Percentiles rank a stretch among this genome's conserved stretches.
Evolutionary conservation across 2,329 filamentous ascomycete species (phyloP).

Genomic region (Raffaelea arxii): DNA sequence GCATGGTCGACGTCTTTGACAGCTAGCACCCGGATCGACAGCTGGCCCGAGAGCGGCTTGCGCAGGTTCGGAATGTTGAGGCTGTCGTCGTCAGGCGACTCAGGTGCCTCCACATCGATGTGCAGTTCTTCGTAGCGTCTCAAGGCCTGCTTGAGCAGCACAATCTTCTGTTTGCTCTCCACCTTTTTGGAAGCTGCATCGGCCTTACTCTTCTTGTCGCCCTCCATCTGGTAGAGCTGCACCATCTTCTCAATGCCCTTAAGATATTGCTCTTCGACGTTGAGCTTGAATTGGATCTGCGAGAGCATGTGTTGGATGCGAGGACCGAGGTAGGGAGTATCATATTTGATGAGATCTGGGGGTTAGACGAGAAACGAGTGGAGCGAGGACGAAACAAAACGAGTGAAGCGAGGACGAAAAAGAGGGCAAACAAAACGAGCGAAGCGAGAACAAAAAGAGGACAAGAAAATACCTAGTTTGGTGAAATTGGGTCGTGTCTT

Average conservation of each 20-base stretch:
- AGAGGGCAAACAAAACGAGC: neutral
- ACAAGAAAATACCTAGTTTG: constrained; percentile 66
- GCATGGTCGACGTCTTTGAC: constrained; percentile 95
- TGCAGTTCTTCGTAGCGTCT: constrained; percentile 97
- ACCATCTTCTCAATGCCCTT: constrained; percentile 99
- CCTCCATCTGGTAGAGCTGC: constrained; percentile 92
- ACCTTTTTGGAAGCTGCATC: constrained; percentile 84
- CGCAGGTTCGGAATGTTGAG: constrained; percentile 90
- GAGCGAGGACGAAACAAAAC: neutral
- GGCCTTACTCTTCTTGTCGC: constrained; percentile 87
- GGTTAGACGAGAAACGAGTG: no score
- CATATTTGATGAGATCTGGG: constrained; percentile 96
- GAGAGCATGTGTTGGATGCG: constrained; percentile 99
- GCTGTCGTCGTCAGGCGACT: constrained; percentile 84
- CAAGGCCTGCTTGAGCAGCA: constrained; percentile 87
- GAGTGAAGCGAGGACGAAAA: neutral
- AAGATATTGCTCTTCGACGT: constrained; percentile 97
- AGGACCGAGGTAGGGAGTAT: constrained; percentile 87
- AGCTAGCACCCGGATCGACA: constrained; percentile 75
- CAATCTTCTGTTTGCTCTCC: constrained; percentile 97
- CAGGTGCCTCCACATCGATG: constrained; percentile 76
- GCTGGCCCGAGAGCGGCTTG: constrained; percentile 87
- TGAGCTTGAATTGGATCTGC: constrained; percentile 96
- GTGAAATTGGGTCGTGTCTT: constrained; percentile 84
- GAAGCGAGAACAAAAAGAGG: neutral